Evolutionary conservation across 2,329 filamentous ascomycete species (phyloP), one percentile per base, ranked within the genome.

Genomic region (Sarocladium oryzae): DNA sequence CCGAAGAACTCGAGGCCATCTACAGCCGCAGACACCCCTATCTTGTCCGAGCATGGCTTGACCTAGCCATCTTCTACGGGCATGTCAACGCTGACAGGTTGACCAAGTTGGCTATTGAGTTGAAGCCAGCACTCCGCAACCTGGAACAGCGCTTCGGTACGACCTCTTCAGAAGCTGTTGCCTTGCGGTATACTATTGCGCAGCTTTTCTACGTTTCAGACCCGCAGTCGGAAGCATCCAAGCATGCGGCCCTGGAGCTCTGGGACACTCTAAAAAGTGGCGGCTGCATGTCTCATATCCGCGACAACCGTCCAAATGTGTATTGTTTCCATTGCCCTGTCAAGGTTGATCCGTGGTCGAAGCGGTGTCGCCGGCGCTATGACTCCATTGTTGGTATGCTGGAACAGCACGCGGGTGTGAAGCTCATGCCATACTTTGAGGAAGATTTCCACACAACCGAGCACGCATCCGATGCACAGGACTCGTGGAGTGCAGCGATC

Each of bases 291-390:
- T 69, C 63, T 46, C 59, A 63, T 2, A 61, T 70, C 28, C 66
- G 66, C 16, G 66, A 69, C 49, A 57, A 66, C 4, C 65, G 67
- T 23, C 62, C 68, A 4, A 69, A 70, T 49, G 59, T 64, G 2
- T 72, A 64, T 54, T 74, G 71, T 56, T 72, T 70, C 50, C 71
- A 74, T 52, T 71, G 70, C 51, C 66, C 67, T 1, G 61, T 74
- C 56, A 72, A 71, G 56, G 65, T 71, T 6, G 66, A 69, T n/a
- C 71, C 71, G 2, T 71, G 66, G 66, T 69, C 66, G 13, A 72
- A 69, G 56, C 64, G 71, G 51, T 73, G 70, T 52, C 63, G 66
- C 21, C 65, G 70, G 45, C 63, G 68, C 49, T 74, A 74, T 56
- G 66, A 70, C 13, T 59, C 63, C 3, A 63, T 66, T 2, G 60